phyloP scores from a whole-genome alignment of 2,329 filamentous ascomycete genomes.

The Juglanconis juglandina region DNA sequence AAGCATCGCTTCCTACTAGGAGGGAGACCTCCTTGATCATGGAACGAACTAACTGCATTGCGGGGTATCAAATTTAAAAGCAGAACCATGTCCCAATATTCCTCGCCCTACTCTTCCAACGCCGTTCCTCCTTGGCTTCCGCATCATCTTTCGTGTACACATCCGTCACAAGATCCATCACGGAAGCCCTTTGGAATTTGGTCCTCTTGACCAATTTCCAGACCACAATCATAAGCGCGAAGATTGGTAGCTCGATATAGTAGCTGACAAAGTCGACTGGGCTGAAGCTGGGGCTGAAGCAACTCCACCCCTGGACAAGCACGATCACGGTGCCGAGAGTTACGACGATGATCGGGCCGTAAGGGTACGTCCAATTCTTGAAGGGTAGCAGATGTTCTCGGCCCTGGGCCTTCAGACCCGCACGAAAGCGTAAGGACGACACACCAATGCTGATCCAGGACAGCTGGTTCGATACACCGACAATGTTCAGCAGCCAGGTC shows the following conservation, averaged over 20 bases:
- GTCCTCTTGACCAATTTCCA: constrained; percentile 45
- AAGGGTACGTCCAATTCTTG: constrained; percentile 65
- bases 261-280: constrained; percentile 60
- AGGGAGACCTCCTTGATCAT: background rate
- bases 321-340: constrained; percentile 57
- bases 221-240: constrained; percentile 50
- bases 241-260: constrained; percentile 61
- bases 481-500: constrained; percentile 65
- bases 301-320: constrained; percentile 61
- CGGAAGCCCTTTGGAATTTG: constrained; percentile 15
- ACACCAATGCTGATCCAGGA: constrained; percentile 64
- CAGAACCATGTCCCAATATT: constrained; percentile 9
- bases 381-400: constrained; percentile 61
- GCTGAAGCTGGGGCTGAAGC: constrained; percentile 57
- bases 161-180: constrained; percentile 25
- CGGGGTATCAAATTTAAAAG: background rate
- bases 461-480: constrained; percentile 65
- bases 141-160: constrained; percentile 19
- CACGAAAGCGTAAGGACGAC: constrained; percentile 63
- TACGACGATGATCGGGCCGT: constrained; percentile 55
- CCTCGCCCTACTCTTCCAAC: constrained; percentile 2
- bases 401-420: constrained; percentile 53
- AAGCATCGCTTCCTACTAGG: background rate
- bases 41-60: background rate
- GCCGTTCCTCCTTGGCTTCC: constrained; percentile 1